These are phyloP conservation scores for Davidsoniella neocaledoniae DNA, from an alignment of 2,329 filamentous ascomycete species.

Conservation along the genomic window DNA sequence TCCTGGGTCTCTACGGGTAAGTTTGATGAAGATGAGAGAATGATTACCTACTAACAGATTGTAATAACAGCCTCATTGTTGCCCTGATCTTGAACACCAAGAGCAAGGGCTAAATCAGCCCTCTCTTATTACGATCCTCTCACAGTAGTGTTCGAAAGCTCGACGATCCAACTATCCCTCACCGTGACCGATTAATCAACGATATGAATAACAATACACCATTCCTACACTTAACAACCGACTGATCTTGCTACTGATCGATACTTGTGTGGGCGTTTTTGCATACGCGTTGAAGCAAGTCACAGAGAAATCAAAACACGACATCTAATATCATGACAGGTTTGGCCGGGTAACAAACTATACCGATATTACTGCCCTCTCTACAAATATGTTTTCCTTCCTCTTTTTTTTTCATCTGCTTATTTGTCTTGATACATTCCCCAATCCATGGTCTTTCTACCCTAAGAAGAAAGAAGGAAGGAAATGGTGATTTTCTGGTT, in stretches of 20 bases:
- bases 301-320: too few relatives aligned
- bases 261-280: too few relatives aligned
- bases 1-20: constrained; percentile 90
- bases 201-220: too few relatives aligned
- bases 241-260: too few relatives aligned
- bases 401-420: not conserved
- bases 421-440: not conserved
- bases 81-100: constrained; percentile 86
- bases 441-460: not conserved
- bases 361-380: not conserved
- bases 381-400: too few relatives aligned
- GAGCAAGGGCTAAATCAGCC: constrained; percentile 38
- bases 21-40: constrained; percentile 18
- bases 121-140: not conserved
- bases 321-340: too few relatives aligned
- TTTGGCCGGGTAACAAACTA: not conserved
- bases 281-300: too few relatives aligned
- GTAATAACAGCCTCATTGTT: constrained; percentile 56
- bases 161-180: too few relatives aligned
- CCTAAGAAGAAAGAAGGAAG: not conserved
- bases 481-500: not conserved
- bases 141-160: too few relatives aligned
- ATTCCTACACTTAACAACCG: too few relatives aligned
- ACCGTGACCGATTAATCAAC: too few relatives aligned
- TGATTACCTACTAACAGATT: not conserved